phyloP scores from a whole-genome alignment of 75 land plant genomes.

The Pinus albicaulis region DNA sequence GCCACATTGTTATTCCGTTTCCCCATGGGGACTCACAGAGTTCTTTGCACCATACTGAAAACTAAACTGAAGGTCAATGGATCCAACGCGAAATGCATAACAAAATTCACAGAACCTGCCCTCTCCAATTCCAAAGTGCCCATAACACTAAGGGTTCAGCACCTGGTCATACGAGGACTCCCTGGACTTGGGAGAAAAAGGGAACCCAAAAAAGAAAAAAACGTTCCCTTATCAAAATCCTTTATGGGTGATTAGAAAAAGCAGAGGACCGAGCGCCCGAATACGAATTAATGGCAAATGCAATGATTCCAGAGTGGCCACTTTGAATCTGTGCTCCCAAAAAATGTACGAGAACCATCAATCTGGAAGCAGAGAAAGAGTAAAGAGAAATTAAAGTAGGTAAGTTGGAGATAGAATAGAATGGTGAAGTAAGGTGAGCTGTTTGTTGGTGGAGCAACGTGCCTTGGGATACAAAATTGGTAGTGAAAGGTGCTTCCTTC shows the following conservation, averaged over 20 bases:
- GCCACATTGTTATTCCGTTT: not conserved
- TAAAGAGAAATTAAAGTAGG: not conserved
- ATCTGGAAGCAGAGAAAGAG: conserved; percentile 3
- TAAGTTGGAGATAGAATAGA: not conserved
- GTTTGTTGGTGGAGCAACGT: not conserved
- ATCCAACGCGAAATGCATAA: not conserved
- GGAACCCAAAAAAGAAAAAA: not conserved
- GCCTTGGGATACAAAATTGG: conserved; percentile 11
- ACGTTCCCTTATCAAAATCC: not conserved
- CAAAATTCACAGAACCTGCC: not conserved
- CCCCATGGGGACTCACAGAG: not conserved
- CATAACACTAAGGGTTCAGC: not conserved
- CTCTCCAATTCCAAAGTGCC: not conserved
- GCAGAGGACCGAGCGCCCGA: not conserved
- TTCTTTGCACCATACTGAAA: not conserved
- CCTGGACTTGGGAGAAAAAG: not conserved
- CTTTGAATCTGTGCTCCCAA: conserved; percentile 3
- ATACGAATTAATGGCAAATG: not conserved
- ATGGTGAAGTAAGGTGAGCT: too few relatives aligned
- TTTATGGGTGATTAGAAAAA: not conserved
- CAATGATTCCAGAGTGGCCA: not conserved
- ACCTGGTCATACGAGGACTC: not conserved
- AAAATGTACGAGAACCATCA: not conserved
- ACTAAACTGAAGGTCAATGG: not conserved
- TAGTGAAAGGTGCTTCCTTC: not conserved